These are phyloP conservation scores for Neonectria magnoliae DNA, from an alignment of 2,329 filamentous ascomycete species.

Conservation along the genomic window DNA sequence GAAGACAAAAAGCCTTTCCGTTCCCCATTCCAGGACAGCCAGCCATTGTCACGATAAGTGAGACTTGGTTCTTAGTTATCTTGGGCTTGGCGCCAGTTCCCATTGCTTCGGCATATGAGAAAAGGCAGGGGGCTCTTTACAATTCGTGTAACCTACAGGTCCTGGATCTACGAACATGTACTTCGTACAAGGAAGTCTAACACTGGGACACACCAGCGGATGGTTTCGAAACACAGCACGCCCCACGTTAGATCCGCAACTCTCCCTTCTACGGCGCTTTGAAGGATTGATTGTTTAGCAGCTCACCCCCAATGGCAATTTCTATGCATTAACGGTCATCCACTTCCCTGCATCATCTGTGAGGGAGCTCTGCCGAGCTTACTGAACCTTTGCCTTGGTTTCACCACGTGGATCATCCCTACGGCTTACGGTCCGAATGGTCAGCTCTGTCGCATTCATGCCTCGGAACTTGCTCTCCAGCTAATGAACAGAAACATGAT, in stretches of 20 bases:
- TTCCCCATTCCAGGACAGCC: conserved; percentile 30
- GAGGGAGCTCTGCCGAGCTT: conserved; percentile 21
- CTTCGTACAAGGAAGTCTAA: conserved; percentile 18
- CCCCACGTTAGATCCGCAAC: conserved; percentile 18
- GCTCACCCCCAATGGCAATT: not conserved
- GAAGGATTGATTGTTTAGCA: conserved; percentile 5
- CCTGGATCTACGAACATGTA: conserved; percentile 12
- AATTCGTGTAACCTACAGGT: conserved; percentile 29
- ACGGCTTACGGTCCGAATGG: conserved; percentile 38
- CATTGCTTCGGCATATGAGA: conserved; percentile 17
- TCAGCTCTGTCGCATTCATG: conserved; percentile 26
- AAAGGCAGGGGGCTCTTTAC: conserved; percentile 14
- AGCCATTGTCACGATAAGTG: conserved; percentile 26
- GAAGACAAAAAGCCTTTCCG: conserved; percentile 10
- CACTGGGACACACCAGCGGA: conserved; percentile 30
- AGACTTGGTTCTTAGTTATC: not conserved
- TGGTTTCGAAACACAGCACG: conserved; percentile 21
- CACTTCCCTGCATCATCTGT: conserved; percentile 15
- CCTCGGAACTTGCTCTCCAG: conserved; percentile 17
- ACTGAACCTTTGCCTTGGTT: conserved; percentile 31
- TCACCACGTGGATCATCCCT: conserved; percentile 40
- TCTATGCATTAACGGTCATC: conserved; percentile 23
- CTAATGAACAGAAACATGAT: conserved; percentile 24
- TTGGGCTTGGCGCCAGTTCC: conserved; percentile 2
- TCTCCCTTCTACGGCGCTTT: not conserved